Evolutionary conservation across 768 basidiomycete species (phyloP), one percentile per base, ranked within the genome.

Genomic region (Auriscalpium vulgare): DNA sequence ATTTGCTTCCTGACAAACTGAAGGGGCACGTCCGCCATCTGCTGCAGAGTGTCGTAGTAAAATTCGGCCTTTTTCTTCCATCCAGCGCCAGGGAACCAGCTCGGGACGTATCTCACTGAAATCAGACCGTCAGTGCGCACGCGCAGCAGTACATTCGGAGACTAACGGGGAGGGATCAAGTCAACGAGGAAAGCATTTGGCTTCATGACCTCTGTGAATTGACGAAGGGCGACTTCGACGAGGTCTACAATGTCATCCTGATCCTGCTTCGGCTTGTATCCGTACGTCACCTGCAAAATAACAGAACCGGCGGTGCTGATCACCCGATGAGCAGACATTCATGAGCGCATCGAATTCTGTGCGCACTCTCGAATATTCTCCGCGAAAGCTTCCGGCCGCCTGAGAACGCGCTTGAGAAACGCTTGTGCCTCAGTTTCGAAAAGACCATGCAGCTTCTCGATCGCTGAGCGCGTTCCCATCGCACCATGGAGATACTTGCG

Each of bases 51-150:
- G 34, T 10, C 44, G 10, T 43, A 43, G 14, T n/a, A 37, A 16
- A 19, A 16, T 10, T 53, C n/a, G 1, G 63, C 66, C 4, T 29
- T 43, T 35, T 47, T 19, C 47, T 61, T 59, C 57, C 63, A 67
- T 13, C 56, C 53, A 3, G 62, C 55, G 10, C 64, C 64, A 8
- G 66, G 66, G 23, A 67, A 47, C 67, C 67, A 65, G 10, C 50
- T 36, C 2, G 66, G 66, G 5, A 65, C 29, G 56, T 61, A 56
- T 3, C 51, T 52, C 17, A 67, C 66, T 66, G 47, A 37, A 1
- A 2, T 2, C 4, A 5, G 29, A 29, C 5, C 29, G 29, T 29
- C 29, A 29, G 29, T 29, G 17, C 52, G 53, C 1, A 1, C 10
- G 29, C 56, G 3, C 13, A 53, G 45, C 21, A 10, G 48, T 23